These are phyloP conservation scores for Diplodia corticola DNA, from an alignment of 2,329 filamentous ascomycete species.

Conservation along the genomic window DNA sequence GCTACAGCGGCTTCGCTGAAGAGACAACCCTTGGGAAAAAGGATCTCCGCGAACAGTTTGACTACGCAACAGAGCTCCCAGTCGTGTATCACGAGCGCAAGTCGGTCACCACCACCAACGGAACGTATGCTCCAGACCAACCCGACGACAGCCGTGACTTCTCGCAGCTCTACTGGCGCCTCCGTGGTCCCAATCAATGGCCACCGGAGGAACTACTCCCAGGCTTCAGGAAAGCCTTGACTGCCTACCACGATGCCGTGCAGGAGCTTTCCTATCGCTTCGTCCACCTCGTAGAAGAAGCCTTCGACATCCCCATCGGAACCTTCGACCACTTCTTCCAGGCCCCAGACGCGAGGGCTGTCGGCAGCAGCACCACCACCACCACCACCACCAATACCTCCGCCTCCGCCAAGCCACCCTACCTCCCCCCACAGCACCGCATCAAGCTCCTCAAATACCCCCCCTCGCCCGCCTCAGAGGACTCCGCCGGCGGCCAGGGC, in stretches of 20 bases:
- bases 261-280: constrained; percentile 55
- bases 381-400: not conserved
- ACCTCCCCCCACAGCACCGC: constrained; percentile 53
- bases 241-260: constrained; percentile 54
- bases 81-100: constrained; percentile 33
- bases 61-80: constrained; percentile 58
- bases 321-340: constrained; percentile 55
- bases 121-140: not conserved
- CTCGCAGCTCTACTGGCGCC: constrained; percentile 43
- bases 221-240: constrained; percentile 35
- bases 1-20: constrained; percentile 57
- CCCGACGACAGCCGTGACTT: constrained; percentile 43
- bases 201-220: constrained; percentile 33
- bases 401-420: not conserved
- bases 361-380: not conserved
- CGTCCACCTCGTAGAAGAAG: constrained; percentile 57
- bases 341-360: not conserved
- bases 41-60: constrained; percentile 60
- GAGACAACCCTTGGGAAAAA: constrained; percentile 57
- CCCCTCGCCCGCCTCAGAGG: constrained; percentile 28
- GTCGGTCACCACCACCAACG: not conserved
- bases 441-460: constrained; percentile 61
- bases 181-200: constrained; percentile 43
- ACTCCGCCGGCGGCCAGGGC: constrained; percentile 45
- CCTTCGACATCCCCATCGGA: constrained; percentile 51